These are phyloP conservation scores for Paecilomyces fulvus DNA, from an alignment of 2,329 filamentous ascomycete species.

Conservation along the genomic window DNA sequence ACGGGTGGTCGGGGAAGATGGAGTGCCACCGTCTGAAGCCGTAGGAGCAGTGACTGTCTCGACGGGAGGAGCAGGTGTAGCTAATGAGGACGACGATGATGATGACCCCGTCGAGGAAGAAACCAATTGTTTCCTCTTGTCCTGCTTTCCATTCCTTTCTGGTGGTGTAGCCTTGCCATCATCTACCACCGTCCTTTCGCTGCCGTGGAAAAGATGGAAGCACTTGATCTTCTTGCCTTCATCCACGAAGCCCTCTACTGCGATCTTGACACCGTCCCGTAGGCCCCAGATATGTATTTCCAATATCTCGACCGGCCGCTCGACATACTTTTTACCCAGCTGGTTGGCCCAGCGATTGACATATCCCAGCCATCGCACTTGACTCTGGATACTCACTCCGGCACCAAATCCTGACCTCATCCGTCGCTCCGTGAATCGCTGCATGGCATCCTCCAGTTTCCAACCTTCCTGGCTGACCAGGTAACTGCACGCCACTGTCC, in stretches of 20 bases:
- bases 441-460: slow-evolving; percentile 54
- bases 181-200: slow-evolving; percentile 54
- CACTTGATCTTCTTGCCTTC: slow-evolving; percentile 78
- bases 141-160: slow-evolving; percentile 43
- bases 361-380: slow-evolving; percentile 79
- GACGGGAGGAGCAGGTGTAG: slow-evolving; percentile 9
- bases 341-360: slow-evolving; percentile 76
- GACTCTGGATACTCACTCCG: slow-evolving; percentile 88
- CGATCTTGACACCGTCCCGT: slow-evolving; percentile 76
- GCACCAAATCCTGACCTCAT: slow-evolving; percentile 86
- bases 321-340: slow-evolving; percentile 66
- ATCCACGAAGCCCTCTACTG: slow-evolving; percentile 77
- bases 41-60: slow-evolving; percentile 28
- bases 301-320: slow-evolving; percentile 72
- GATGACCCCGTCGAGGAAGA: slow-evolving; percentile 9
- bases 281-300: slow-evolving; percentile 89
- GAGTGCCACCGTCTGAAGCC: slow-evolving; percentile 20
- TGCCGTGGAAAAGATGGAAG: slow-evolving; percentile 68
- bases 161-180: slow-evolving; percentile 44
- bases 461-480: slow-evolving; percentile 79
- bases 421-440: slow-evolving; percentile 66
- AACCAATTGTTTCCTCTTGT: slow-evolving; percentile 1
- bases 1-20: slow-evolving; percentile 41
- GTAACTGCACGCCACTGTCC: slow-evolving; percentile 80
- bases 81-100: slow-evolving; percentile 8